A percentile compares a stretch with the other conserved stretches of the same genome.
Conservation (phyloP, 768 basidiomycete species). For the Cytidiella melzeri region DNA sequence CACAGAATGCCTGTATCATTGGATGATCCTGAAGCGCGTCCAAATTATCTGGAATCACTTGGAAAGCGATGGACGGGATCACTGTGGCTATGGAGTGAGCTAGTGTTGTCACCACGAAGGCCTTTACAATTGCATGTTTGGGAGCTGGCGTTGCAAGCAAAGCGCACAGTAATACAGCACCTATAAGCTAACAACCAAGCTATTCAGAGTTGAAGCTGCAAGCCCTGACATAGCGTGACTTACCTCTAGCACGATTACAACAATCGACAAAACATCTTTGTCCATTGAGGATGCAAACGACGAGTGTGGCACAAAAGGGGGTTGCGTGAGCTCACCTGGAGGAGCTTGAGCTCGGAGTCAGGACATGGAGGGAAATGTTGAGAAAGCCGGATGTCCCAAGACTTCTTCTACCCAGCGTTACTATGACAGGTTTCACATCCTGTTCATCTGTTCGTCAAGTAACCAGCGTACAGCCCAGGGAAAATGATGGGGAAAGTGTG, state of each 20-base stretch:
- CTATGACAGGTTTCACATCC: too few relatives aligned
- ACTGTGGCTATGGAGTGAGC: slow-evolving; percentile 14
- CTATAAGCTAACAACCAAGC: background rate
- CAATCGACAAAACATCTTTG: slow-evolving; percentile 7
- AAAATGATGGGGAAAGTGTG: too few relatives aligned
- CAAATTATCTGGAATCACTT: slow-evolving; percentile 1
- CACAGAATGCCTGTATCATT: slow-evolving; percentile 10
- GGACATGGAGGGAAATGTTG: too few relatives aligned
- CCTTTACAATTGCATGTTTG: slow-evolving; percentile 19
- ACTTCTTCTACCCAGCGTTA: too few relatives aligned
- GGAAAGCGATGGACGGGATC: slow-evolving; percentile 10
- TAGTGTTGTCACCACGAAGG: slow-evolving; percentile 14
- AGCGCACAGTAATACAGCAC: slow-evolving; percentile 8
- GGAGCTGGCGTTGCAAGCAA: slow-evolving; percentile 17
- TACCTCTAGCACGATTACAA: slow-evolving; percentile 18
- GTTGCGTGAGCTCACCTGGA: too few relatives aligned
- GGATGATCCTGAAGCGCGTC: background rate
- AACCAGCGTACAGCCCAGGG: too few relatives aligned
- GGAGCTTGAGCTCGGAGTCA: too few relatives aligned
- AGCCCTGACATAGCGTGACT: background rate
- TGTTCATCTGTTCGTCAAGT: too few relatives aligned
- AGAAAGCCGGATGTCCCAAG: too few relatives aligned
- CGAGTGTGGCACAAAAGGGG: too few relatives aligned
- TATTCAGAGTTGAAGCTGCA: background rate
- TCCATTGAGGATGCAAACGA: too few relatives aligned